Percentiles rank a stretch among this genome's conserved stretches.
These are phyloP conservation scores for Davidsoniella virescens DNA, from an alignment of 2,329 filamentous ascomycete genomes.

Conservation along the genomic window DNA sequence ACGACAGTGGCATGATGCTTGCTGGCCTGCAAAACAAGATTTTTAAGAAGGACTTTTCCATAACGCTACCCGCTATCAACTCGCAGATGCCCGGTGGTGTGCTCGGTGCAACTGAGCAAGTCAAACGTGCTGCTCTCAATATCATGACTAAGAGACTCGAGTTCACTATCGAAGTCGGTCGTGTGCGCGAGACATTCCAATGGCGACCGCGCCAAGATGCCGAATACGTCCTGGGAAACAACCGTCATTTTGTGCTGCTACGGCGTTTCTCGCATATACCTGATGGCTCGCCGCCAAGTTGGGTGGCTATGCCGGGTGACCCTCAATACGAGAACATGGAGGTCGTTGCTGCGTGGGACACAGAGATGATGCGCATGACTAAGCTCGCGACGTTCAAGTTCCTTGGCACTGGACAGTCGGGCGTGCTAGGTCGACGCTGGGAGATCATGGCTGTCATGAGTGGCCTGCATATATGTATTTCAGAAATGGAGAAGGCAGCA, in stretches of 20 bases:
- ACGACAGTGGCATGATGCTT: not conserved
- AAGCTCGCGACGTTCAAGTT: conserved; percentile 26
- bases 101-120: conserved; percentile 7
- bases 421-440: conserved; percentile 26
- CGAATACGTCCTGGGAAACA: conserved; percentile 18
- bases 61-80: conserved; percentile 12
- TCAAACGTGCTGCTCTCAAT: conserved; percentile 11
- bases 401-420: conserved; percentile 23
- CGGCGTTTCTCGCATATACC: conserved; percentile 16
- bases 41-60: not conserved
- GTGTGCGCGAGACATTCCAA: conserved; percentile 24
- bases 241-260: conserved; percentile 27
- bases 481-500: conserved; percentile 2
- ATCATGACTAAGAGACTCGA: conserved; percentile 16
- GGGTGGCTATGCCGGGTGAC: conserved; percentile 14
- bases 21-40: conserved; percentile 4
- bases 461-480: conserved; percentile 1
- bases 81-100: conserved; percentile 7
- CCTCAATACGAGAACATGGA: conserved; percentile 23
- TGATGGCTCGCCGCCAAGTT: conserved; percentile 9
- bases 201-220: conserved; percentile 25
- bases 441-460: conserved; percentile 25
- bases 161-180: conserved; percentile 23
- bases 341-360: conserved; percentile 26
- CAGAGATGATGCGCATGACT: conserved; percentile 18